Conservation (phyloP, 2,329 filamentous ascomycete genomes). For the Beauveria bassiana region DNA sequence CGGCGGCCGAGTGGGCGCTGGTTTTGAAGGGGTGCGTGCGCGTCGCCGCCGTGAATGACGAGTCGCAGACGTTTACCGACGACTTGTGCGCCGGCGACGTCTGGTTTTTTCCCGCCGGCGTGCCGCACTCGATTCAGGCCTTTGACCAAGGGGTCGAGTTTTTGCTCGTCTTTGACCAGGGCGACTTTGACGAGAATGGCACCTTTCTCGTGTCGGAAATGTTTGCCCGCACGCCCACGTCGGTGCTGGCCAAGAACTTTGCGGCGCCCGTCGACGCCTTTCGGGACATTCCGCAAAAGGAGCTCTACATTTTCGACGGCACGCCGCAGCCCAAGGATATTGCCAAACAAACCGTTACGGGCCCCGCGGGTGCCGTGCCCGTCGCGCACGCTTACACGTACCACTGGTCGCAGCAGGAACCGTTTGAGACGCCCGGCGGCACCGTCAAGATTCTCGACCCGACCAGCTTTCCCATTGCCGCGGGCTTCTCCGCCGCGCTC, state of each 20-base stretch:
- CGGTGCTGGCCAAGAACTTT: constrained; percentile 49
- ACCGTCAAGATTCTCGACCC: constrained; percentile 53
- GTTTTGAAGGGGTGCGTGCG: constrained; percentile 46
- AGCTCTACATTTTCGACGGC: constrained; percentile 47
- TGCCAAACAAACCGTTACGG: constrained; percentile 38
- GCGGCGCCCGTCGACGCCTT: constrained; percentile 39
- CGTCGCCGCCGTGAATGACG: constrained; percentile 43
- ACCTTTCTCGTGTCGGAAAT: constrained; percentile 52
- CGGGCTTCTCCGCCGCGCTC: constrained; percentile 46
- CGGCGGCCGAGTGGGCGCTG: constrained; percentile 43
- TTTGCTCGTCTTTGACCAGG: constrained; percentile 52
- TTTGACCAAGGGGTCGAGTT: constrained; percentile 50
- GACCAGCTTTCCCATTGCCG: constrained; percentile 47
- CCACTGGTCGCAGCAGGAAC: constrained; percentile 43
- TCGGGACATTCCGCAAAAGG: constrained; percentile 35
- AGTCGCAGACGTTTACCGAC: constrained; percentile 40
- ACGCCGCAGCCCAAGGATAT: constrained; percentile 38
- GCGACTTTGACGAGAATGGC: constrained; percentile 49
- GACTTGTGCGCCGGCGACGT: constrained; percentile 43
- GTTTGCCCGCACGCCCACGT: constrained; percentile 41
- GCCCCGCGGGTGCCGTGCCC: constrained; percentile 34
- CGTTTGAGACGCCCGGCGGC: constrained; percentile 46
- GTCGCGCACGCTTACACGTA: constrained; percentile 36
- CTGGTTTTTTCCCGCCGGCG: constrained; percentile 44
- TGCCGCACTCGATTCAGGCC: constrained; percentile 46